Evolutionary conservation across 2,329 filamentous ascomycete species (phyloP), one percentile per base, ranked within the genome.

Genomic region (Xylaria sp.): DNA sequence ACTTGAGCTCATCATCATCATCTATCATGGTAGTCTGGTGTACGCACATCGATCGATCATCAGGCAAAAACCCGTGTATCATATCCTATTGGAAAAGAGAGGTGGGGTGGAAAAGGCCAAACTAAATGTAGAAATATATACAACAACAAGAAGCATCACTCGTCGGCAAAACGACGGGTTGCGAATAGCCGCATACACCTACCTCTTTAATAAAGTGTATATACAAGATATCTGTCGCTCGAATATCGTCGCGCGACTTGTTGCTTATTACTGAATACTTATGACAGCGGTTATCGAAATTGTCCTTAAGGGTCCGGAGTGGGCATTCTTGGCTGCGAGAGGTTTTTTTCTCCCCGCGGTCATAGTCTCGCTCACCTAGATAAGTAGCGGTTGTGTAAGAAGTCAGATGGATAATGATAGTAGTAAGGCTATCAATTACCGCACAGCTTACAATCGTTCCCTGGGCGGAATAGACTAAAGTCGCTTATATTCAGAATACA

Each of bases 181-280:
- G 56, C n/a, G 25, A 46, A 61, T 37, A 32, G 44, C 56, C 23
- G 20, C 50, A 50, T 56, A 68, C n/a, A 56, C 61, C 50, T 68
- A 68, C 60, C 66, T 61, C 51, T 46, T 61, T 58, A 68, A 68
- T 68, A 60, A 64, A 68, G n/a, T 68, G 65, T 68, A 68, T 65
- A 65, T 58, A 57, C 41, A 15, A 28, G 37, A 58, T 25, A 41
- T 18, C 2, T 25, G 34, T 13, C 4, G 3, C 13, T n/a, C 4
- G 18, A 37, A 56, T 3, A 3, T 9, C 13, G 6, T 39, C 7
- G 2, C 2, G 52, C 18, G 52, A 39, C 32, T 20, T 15, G n/a
- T 39, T 54, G 28, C 28, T 37, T 7, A 10, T 37, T 28, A 18
- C 28, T 54, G 34, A 37, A 23, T 51, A 12, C 23, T 28, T 15